Base-by-base conservation (phyloP, 2,329 filamentous ascomycete species). In the Fusarium luffae region DNA sequence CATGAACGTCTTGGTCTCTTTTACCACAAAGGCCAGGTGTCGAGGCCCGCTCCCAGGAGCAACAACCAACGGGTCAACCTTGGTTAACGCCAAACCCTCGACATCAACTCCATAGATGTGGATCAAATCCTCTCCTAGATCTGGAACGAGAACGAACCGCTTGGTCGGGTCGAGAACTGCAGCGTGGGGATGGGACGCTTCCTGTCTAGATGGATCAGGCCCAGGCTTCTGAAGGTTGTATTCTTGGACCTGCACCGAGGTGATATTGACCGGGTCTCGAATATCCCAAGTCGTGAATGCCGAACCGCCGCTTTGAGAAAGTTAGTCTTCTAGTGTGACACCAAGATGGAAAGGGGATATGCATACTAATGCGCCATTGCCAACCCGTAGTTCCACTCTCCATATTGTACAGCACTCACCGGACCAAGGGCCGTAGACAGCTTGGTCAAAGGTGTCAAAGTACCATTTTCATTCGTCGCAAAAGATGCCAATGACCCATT, bases 81-180 rank as follows among this genome's bases (percentile, higher is more conserved):
- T 73, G 19, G 74, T 74, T 10, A 87, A 79, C 32, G 84, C 82
- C 9, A 79, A 74, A 47, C 83, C 82, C 68, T 87, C 79, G 11
- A 51, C 51, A 51, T 59, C 58, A 72, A 90, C 82, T 57, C 79
- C 74, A 76, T 87, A 92, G 59, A 81, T 79, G 67, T 86, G 88
- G 49, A 92, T 77, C 9, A 88, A 73, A 71, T 93, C 91, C 59
- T 86, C 83, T 42, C 90, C 88, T 7, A 94, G 83, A 71, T 93
- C 91, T 2, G 90, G 89, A 11, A 89, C 84, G 11, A 92, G 74
- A 28, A 92, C 72, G 77, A 86, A 93, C n/a, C 82, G 74, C 8
- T 85, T 86, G 4, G 87, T 90, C 9, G 90, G 90, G 75, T 93
- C 90, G 34, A 90, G 75, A 54, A 91, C 76, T n/a, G 86, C 85